Conservation (phyloP, 2,329 filamentous ascomycete genomes). For the Cryphonectria carpinicola region DNA sequence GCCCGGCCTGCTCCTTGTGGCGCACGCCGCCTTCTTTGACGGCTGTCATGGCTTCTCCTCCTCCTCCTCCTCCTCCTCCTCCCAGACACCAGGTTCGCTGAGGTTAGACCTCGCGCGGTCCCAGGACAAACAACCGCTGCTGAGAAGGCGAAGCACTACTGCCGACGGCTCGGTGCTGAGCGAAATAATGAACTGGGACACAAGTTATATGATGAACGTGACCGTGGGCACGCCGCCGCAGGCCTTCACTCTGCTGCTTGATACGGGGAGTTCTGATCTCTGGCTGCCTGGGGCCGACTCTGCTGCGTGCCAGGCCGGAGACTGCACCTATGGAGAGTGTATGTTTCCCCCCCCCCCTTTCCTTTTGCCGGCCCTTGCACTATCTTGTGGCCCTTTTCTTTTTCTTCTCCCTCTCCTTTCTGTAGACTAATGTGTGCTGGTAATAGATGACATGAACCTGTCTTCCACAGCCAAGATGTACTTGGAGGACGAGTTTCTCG, state of each 20-base stretch:
- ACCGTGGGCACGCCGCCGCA: conserved; percentile 18
- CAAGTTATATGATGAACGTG: conserved; percentile 10
- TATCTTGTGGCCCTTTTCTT: neutral
- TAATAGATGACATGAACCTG: neutral
- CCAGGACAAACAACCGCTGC: neutral
- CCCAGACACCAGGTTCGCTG: conserved; percentile 5
- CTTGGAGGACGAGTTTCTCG: neutral
- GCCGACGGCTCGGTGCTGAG: neutral
- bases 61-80: too few relatives aligned
- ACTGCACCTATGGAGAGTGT: conserved; percentile 10
- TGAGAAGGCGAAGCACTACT: neutral
- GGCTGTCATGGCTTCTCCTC: neutral
- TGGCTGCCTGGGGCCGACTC: conserved; percentile 6
- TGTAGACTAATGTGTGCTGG: neutral
- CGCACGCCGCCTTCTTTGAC: neutral
- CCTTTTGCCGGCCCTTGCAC: neutral
- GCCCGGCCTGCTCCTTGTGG: neutral
- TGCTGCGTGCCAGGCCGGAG: neutral
- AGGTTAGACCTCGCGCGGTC: conserved; percentile 3
- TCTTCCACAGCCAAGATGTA: conserved; percentile 1
- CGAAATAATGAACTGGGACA: neutral
- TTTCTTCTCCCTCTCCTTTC: neutral
- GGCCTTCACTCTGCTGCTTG: neutral
- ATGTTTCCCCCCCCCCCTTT: neutral
- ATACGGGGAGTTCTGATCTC: conserved; percentile 17